Evolutionary conservation across 139 green algal genomes (phyloP), one percentile per base, ranked within the genome.

Genomic region (Deuterostichococcus epilithicus): DNA sequence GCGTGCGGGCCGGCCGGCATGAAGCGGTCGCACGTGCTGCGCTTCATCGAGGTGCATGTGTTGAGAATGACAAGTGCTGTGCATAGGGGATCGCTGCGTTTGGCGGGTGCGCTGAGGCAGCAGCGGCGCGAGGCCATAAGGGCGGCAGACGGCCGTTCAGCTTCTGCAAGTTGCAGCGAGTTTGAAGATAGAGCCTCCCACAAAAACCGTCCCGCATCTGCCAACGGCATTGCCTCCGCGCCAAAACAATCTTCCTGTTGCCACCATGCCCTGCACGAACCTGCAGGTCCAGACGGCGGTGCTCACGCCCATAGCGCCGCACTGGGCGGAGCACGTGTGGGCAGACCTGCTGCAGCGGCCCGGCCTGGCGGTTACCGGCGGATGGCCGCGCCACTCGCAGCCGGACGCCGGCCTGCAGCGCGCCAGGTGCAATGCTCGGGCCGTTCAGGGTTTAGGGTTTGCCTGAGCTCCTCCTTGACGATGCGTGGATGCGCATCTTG

Each of bases 251-350:
- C 28, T 37, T 28, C 10, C 20, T 26, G 42, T 25, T 58, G 33
- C 67, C 33, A 34, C 0, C 63, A 52, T 69, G 35, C 33, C 44
- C 25, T 70, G 67, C 37, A 67, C 74, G 37, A 77, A 63, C 60
- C 68, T 84, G 67, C 81, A 90, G 83, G 83, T 93, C n/a, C 82
- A 75, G n/a, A 89, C 91, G 6, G 86, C 89, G 68, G 75, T 98
- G 73, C 76, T 99, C 73, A 84, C 87, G 32, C 96, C 96, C 75
- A 94, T 99, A 82, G 90, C 82, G 15, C 96, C 96, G 15, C 96
- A 99, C 88, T 95, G 87, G 33, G 86, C 81, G 44, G 96, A 99
- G 75, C 94, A 99, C 85, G 80, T 98, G 6, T 99, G 95, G 95
- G 58, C 81, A 30, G 84, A 83, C 34, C 26, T 97, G 35, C 86